Evolutionary conservation across 306 rosid species (phyloP).

Genomic region (Cicer bijugum): DNA sequence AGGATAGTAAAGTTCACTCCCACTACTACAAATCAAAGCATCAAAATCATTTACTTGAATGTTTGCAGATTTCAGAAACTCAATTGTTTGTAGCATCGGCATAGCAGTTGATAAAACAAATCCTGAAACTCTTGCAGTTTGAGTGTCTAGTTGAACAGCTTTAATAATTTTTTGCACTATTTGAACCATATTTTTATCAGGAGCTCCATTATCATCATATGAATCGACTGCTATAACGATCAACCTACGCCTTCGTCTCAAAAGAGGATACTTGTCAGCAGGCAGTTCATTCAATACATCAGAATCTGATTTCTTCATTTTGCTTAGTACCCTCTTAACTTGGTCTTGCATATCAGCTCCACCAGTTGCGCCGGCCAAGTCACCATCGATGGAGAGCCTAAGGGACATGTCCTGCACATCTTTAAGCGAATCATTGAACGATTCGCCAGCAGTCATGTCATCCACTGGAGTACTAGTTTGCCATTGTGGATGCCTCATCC

Average conservation of each 20-base stretch:
- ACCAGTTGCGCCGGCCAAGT: constrained; percentile 26
- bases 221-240: constrained; percentile 47
- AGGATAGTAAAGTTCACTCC: constrained; percentile 51
- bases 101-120: constrained; percentile 48
- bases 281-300: constrained; percentile 31
- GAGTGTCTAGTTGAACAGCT: constrained; percentile 48
- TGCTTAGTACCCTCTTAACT: constrained; percentile 45
- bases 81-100: constrained; percentile 39
- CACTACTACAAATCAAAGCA: constrained; percentile 50
- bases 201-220: constrained; percentile 41
- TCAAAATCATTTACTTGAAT: constrained; percentile 46
- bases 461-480: constrained; percentile 43
- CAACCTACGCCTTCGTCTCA: constrained; percentile 41
- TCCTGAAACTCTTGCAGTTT: constrained; percentile 47
- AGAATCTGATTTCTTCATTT: constrained; percentile 40
- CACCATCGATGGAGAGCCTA: constrained; percentile 50
- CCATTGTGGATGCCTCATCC: constrained; percentile 55
- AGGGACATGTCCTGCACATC: constrained; percentile 52
- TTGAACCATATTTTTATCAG: constrained; percentile 27
- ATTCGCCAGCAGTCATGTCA: constrained; percentile 31
- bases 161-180: constrained; percentile 44
- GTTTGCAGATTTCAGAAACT: constrained; percentile 42
- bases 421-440: constrained; percentile 46
- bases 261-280: constrained; percentile 46
- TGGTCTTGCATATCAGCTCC: constrained; percentile 44